Evolutionary conservation across 768 basidiomycete genomes (phyloP).

Genomic region (Agrocybe praecox): DNA sequence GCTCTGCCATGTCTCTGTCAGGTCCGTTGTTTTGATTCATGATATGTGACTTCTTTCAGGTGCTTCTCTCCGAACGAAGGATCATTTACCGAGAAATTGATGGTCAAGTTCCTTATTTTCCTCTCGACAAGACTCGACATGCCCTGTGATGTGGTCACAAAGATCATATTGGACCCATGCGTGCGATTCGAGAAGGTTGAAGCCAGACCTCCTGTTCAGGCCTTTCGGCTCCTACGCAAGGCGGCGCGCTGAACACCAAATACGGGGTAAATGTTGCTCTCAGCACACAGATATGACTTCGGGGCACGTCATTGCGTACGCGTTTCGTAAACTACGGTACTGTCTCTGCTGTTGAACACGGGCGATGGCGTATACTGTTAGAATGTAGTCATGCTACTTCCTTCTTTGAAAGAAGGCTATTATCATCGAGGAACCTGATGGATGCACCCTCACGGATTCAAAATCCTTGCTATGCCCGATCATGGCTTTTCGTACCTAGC

Average conservation of each 20-base stretch:
- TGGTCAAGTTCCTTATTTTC: conserved; percentile 11
- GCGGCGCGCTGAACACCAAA: conserved; percentile 7
- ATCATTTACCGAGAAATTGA: conserved; percentile 15
- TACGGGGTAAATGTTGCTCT: conserved; percentile 4
- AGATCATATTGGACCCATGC: conserved; percentile 3
- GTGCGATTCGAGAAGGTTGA: conserved; percentile 9
- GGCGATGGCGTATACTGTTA: conserved; percentile 4
- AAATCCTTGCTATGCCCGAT: conserved; percentile 22
- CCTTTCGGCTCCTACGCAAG: conserved; percentile 6
- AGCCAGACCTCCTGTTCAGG: conserved; percentile 12
- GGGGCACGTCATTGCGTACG: conserved; percentile 12
- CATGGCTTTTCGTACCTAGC: conserved; percentile 23
- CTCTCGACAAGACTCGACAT: conserved; percentile 8
- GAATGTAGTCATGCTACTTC: conserved; percentile 12
- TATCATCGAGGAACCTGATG: conserved; percentile 21
- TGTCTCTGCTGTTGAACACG: conserved; percentile 1
- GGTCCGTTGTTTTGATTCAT: neutral
- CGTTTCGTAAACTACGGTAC: conserved; percentile 10
- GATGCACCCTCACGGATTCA: conserved; percentile 10
- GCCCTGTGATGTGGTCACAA: conserved; percentile 15
- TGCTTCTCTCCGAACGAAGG: conserved; percentile 1
- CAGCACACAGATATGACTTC: conserved; percentile 8
- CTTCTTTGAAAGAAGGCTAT: conserved; percentile 15
- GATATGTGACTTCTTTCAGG: conserved; percentile 3
- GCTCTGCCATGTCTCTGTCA: neutral